These are phyloP conservation scores for Tetrahymena malaccensis DNA, from an alignment of 73 alveolate genomes.

Conservation along the genomic window DNA sequence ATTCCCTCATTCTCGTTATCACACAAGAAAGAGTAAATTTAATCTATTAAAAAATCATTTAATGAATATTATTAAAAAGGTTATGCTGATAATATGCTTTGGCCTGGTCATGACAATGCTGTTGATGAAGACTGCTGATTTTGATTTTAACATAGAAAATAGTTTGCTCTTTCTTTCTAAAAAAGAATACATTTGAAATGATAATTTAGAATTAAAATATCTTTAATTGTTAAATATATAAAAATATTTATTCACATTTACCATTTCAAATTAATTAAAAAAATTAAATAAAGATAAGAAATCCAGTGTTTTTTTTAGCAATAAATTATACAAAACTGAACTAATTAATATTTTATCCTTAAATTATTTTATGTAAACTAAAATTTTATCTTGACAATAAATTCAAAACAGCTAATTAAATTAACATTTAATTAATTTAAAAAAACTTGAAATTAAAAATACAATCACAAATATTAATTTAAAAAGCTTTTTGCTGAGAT, in stretches of 20 bases:
- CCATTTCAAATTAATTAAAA: neutral
- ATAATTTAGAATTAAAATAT: neutral
- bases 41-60: neutral
- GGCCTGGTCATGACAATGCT: neutral
- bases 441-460: no score
- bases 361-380: no score
- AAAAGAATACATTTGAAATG: neutral
- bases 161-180: neutral
- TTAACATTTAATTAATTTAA: no score
- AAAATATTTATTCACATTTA: neutral
- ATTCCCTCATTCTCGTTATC: neutral
- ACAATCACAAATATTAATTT: no score
- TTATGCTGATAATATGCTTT: neutral
- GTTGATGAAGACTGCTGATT: neutral
- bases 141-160: neutral
- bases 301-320: no score
- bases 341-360: no score
- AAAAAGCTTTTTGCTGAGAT: no score
- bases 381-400: no score
- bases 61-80: neutral
- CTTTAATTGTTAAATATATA: neutral
- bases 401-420: no score
- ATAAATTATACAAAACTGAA: no score
- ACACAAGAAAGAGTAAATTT: neutral
- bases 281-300: no score